phyloP scores from a whole-genome alignment of 306 rosid species.

The Dryas drummondii region DNA sequence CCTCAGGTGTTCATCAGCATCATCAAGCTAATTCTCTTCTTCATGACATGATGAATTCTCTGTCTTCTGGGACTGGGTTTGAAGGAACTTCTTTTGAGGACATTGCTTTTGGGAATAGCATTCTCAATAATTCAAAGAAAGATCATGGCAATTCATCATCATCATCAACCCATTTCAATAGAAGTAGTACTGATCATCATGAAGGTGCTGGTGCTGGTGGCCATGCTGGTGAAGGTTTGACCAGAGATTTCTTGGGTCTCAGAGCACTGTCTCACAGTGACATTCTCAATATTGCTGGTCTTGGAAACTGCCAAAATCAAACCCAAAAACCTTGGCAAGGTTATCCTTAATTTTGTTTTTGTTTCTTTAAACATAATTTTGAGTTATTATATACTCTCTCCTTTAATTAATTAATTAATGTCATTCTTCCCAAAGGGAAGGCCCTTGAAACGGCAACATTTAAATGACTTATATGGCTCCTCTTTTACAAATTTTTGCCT shows the following conservation, averaged over 20 bases:
- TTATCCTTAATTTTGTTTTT: conserved; percentile 20
- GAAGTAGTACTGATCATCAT: not conserved
- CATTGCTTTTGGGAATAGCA: conserved; percentile 38
- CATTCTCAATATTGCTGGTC: conserved; percentile 65
- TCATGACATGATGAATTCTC: conserved; percentile 57
- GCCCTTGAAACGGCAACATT: conserved; percentile 28
- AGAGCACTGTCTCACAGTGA: conserved; percentile 70
- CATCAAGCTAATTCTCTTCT: conserved; percentile 31
- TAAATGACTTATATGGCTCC: conserved; percentile 26
- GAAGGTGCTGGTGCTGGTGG: conserved; percentile 1
- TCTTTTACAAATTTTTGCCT: not conserved
- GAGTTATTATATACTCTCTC: not conserved
- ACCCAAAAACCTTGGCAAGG: conserved; percentile 78
- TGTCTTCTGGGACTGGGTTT: conserved; percentile 45
- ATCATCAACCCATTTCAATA: conserved; percentile 1
- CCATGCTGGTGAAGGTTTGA: conserved; percentile 51
- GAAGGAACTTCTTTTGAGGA: conserved; percentile 64
- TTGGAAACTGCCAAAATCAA: conserved; percentile 62
- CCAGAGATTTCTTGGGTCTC: conserved; percentile 89
- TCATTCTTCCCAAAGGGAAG: conserved; percentile 53
- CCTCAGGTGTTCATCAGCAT: conserved; percentile 9
- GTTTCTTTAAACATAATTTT: conserved; percentile 18
- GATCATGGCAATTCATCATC: conserved; percentile 14
- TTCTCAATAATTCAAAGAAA: conserved; percentile 21
- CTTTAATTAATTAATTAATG: conserved; percentile 8